A percentile compares a stretch with the other conserved stretches of the same genome.
These are phyloP conservation scores for Punctularia strigosozonata DNA, from an alignment of 768 basidiomycete genomes.

Conservation along the genomic window DNA sequence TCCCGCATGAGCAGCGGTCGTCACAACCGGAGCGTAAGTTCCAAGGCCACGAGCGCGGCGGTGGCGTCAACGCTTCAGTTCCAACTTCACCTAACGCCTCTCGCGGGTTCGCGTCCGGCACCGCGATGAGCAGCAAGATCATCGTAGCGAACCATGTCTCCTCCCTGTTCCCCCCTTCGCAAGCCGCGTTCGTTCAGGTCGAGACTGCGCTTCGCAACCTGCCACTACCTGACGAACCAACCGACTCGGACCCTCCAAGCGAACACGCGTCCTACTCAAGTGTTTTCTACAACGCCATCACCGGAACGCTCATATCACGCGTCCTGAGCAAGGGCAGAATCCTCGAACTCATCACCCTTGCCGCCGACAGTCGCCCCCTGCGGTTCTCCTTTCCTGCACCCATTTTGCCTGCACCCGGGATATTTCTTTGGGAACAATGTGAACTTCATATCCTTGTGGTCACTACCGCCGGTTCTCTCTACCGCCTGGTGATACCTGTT, in stretches of 20 bases:
- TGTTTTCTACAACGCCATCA: constrained; percentile 39
- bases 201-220: constrained; percentile 47
- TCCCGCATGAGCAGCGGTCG: no score
- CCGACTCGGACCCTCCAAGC: constrained; percentile 30
- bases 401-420: constrained; percentile 50
- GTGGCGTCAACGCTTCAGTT: no score
- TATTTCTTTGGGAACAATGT: constrained; percentile 35
- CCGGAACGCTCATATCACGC: constrained; percentile 62
- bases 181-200: constrained; percentile 38
- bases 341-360: constrained; percentile 67
- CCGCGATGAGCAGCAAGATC: constrained; percentile 19
- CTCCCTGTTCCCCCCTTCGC: constrained; percentile 42
- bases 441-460: constrained; percentile 65
- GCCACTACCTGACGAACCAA: constrained; percentile 31
- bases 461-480: constrained; percentile 58
- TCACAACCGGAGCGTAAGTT: no score
- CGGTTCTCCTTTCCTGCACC: constrained; percentile 70
- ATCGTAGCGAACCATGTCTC: constrained; percentile 54
- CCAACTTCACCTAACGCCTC: no score
- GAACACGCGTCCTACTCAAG: constrained; percentile 68
- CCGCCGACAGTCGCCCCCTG: constrained; percentile 50
- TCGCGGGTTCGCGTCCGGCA: background rate
- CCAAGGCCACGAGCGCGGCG: no score
- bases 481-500: constrained; percentile 57
- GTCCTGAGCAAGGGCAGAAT: constrained; percentile 65